Evolutionary conservation across 2,329 filamentous ascomycete genomes (phyloP).

Genomic region (Exophiala bonariae): DNA sequence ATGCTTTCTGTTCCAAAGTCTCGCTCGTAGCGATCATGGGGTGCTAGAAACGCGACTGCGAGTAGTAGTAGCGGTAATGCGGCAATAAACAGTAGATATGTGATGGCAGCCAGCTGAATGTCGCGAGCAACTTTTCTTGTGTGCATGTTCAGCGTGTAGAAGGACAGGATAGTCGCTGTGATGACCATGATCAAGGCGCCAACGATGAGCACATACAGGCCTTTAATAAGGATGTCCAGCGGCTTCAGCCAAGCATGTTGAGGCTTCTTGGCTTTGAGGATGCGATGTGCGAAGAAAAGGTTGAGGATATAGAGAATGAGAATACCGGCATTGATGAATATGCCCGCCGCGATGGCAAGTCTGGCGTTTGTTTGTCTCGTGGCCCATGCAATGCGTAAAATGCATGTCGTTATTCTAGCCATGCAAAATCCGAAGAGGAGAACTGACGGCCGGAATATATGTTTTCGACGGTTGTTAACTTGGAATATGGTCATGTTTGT

Average conservation of each 20-base stretch:
- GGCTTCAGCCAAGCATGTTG: constrained; percentile 65
- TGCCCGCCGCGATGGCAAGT: constrained; percentile 58
- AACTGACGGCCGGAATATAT: constrained; percentile 52
- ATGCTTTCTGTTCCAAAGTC: constrained; percentile 68
- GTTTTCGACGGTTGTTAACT: constrained; percentile 40
- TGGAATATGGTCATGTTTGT: constrained; percentile 48
- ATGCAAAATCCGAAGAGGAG: constrained; percentile 51
- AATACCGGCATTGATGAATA: constrained; percentile 75
- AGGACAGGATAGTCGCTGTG: constrained; percentile 61
- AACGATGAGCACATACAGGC: constrained; percentile 59
- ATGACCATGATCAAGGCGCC: constrained; percentile 68
- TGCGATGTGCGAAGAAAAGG: constrained; percentile 71
- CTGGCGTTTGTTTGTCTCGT: constrained; percentile 41
- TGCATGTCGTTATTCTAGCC: constrained; percentile 46
- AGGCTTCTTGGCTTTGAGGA: constrained; percentile 72
- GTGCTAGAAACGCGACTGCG: constrained; percentile 46
- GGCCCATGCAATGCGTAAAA: constrained; percentile 58
- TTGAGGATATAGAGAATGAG: constrained; percentile 76
- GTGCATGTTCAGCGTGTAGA: constrained; percentile 62
- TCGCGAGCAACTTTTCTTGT: constrained; percentile 56
- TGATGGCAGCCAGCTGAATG: constrained; percentile 63
- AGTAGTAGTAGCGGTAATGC: constrained; percentile 66
- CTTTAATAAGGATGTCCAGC: constrained; percentile 55
- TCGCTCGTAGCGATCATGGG: constrained; percentile 49
- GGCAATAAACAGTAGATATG: constrained; percentile 63